These are phyloP conservation scores for Larix sibirica DNA, from an alignment of 83 land plant genomes.

Conservation along the genomic window DNA sequence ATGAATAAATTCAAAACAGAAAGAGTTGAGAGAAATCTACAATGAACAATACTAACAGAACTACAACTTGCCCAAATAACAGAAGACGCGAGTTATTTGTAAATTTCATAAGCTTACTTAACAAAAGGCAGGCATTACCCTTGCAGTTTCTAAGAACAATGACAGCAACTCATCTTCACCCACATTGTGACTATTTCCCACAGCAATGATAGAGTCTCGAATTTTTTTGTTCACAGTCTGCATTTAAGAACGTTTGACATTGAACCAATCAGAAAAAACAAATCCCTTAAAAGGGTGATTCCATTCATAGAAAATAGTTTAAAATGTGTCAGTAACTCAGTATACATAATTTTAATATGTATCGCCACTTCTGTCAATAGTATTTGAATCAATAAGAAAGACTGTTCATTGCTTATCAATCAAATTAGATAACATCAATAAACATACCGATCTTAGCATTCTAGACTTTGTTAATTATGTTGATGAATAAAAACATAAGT, in stretches of 20 bases:
- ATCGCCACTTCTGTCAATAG: neutral
- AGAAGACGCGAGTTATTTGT: neutral
- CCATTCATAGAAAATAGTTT: neutral
- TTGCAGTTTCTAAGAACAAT: conserved; percentile 39
- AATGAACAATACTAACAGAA: neutral
- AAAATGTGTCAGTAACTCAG: neutral
- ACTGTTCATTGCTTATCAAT: neutral
- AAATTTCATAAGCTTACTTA: neutral
- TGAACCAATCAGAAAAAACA: neutral
- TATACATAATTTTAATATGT: neutral
- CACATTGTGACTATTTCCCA: conserved; percentile 15
- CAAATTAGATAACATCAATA: neutral
- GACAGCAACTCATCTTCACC: conserved; percentile 35
- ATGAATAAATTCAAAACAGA: neutral
- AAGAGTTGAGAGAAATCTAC: neutral
- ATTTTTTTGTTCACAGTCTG: conserved; percentile 40
- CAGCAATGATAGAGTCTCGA: conserved; percentile 30
- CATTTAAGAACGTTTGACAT: conserved; percentile 5
- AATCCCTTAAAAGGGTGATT: neutral
- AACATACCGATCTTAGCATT: too few relatives aligned
- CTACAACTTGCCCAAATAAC: neutral
- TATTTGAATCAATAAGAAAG: neutral
- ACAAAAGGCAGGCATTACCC: conserved; percentile 4
- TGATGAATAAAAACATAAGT: neutral
- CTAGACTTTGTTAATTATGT: neutral